Percentiles rank a stretch among this genome's conserved stretches.
These are phyloP conservation scores for Prunus yedoensis DNA, from an alignment of 331 rosid genomes.

Conservation along the genomic window DNA sequence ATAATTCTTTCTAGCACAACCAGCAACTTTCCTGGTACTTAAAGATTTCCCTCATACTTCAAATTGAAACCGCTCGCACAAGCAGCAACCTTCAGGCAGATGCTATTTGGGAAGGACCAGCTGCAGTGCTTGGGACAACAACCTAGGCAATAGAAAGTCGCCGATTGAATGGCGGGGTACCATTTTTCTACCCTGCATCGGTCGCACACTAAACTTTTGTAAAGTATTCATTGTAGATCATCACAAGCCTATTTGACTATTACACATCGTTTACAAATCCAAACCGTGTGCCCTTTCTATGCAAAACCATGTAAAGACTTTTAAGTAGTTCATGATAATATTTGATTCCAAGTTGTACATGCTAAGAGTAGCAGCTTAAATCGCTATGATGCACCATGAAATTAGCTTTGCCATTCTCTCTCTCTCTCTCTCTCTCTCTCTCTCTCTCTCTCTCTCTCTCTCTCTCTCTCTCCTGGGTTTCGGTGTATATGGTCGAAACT, in stretches of 20 bases:
- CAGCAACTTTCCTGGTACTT: conserved; percentile 68
- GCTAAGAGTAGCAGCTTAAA: not conserved
- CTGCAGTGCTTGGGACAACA: conserved; percentile 22
- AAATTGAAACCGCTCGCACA: conserved; percentile 6
- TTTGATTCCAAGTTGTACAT: not conserved
- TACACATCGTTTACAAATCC: conserved; percentile 3
- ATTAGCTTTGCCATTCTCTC: not conserved
- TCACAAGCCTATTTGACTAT: not conserved
- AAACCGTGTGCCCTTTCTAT: not conserved
- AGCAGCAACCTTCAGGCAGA: not conserved
- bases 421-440: no score
- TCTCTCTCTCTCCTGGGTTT: no score
- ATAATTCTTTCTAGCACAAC: conserved; percentile 87
- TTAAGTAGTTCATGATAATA: not conserved
- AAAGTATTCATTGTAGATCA: conserved; percentile 5
- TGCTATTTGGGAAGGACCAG: not conserved
- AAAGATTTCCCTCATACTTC: conserved; percentile 47
- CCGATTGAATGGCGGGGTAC: conserved; percentile 28
- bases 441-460: no score
- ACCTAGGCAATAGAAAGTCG: conserved; percentile 19
- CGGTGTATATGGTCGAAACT: no score
- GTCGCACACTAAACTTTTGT: conserved; percentile 8
- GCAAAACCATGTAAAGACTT: conserved; percentile 14
- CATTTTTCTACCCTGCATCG: conserved; percentile 39
- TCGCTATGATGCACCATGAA: not conserved